Conservation (phyloP, 352 stramenopile species). For the Globisporangium nunn region DNA sequence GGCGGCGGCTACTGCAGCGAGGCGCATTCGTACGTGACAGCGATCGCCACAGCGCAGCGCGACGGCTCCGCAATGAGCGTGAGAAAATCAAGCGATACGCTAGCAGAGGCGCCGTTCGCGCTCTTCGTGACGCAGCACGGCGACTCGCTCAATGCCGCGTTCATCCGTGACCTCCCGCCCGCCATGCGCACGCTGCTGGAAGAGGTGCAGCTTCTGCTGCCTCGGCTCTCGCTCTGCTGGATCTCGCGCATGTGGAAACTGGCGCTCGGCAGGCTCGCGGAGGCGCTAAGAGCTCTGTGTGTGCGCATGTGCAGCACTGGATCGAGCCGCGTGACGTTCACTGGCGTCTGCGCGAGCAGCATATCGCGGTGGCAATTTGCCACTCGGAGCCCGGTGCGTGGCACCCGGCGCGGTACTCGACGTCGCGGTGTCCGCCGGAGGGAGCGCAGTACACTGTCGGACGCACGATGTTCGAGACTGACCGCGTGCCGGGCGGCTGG, state of each 20-base stretch:
- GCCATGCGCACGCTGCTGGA: conserved; percentile 38
- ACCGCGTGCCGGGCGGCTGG: conserved; percentile 89
- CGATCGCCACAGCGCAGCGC: conserved; percentile 35
- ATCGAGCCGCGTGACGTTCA: conserved; percentile 66
- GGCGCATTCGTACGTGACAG: conserved; percentile 80
- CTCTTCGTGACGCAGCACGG: conserved; percentile 62
- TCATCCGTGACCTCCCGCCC: conserved; percentile 51
- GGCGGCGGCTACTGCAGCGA: conserved; percentile 91
- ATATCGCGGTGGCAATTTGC: conserved; percentile 74
- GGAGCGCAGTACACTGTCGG: conserved; percentile 63
- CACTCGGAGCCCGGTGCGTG: conserved; percentile 92
- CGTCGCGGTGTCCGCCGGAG: conserved; percentile 51
- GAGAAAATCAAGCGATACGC: no score
- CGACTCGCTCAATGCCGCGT: conserved; percentile 56
- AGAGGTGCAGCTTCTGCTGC: conserved; percentile 15
- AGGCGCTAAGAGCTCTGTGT: conserved; percentile 4
- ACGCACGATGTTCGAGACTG: conserved; percentile 94
- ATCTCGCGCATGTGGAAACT: no score
- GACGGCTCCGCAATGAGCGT: no score
- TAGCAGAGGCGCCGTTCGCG: conserved; percentile 25
- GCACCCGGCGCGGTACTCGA: conserved; percentile 70
- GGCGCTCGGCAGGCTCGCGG: not conserved
- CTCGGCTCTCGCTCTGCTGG: no score
- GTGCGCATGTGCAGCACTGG: conserved; percentile 35
- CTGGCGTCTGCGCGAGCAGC: conserved; percentile 33